Conservation (phyloP, 495 filamentous ascomycete genomes). For the Annulohypoxylon nitens region DNA sequence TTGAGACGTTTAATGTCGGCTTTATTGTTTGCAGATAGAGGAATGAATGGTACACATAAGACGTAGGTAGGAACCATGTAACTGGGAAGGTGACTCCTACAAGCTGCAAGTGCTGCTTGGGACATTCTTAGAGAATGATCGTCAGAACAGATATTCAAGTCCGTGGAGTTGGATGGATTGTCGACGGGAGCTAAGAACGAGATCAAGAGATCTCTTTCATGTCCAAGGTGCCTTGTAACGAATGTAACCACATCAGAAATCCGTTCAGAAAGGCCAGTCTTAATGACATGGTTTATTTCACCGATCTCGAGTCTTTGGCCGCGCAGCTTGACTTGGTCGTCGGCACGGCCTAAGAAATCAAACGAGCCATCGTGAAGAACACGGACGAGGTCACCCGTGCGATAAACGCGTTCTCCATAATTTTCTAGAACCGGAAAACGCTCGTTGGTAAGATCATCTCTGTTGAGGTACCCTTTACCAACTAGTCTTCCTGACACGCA, state of each 20-base stretch:
- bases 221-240: conserved; percentile 71
- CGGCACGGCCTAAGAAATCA: conserved; percentile 79
- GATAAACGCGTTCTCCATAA: conserved; percentile 72
- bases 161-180: conserved; percentile 2
- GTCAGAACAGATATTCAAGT: conserved; percentile 51
- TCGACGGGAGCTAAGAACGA: conserved; percentile 68
- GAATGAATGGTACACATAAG: conserved; percentile 71
- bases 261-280: conserved; percentile 54
- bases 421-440: conserved; percentile 69
- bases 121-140: conserved; percentile 41
- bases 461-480: conserved; percentile 87
- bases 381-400: conserved; percentile 84
- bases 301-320: conserved; percentile 82
- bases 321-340: conserved; percentile 84
- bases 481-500: conserved; percentile 89
- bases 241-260: conserved; percentile 73
- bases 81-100: conserved; percentile 69
- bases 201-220: conserved; percentile 76
- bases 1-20: conserved; percentile 73
- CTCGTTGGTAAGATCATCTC: conserved; percentile 74
- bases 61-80: conserved; percentile 87
- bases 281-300: conserved; percentile 79
- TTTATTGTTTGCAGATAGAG: conserved; percentile 81
- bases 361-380: conserved; percentile 77
- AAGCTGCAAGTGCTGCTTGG: conserved; percentile 62